These are phyloP conservation scores for Phytophthora chlamydospora DNA, from an alignment of 352 stramenopile genomes.

Conservation along the genomic window DNA sequence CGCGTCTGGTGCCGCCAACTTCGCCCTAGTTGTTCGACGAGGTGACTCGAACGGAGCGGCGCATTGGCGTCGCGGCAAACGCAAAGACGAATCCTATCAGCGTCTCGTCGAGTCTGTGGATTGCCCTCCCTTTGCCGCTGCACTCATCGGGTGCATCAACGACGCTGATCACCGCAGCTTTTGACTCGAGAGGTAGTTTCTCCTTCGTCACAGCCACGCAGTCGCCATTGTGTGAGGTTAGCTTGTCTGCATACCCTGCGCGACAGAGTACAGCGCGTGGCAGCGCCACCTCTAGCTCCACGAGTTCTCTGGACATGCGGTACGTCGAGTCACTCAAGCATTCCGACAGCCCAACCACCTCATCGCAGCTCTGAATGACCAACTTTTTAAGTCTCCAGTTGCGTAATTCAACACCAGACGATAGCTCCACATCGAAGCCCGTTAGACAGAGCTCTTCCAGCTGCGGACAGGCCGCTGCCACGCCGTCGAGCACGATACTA, in stretches of 20 bases:
- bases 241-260: not conserved
- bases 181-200: conserved; percentile 1
- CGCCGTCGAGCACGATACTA: not conserved
- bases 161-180: conserved; percentile 20
- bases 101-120: conserved; percentile 5
- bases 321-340: conserved; percentile 8
- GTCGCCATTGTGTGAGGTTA: conserved; percentile 8
- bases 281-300: conserved; percentile 11
- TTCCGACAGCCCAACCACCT: conserved; percentile 4
- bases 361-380: not conserved
- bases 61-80: conserved; percentile 21
- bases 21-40: not conserved
- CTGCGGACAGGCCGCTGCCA: conserved; percentile 9
- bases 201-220: conserved; percentile 13
- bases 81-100: conserved; percentile 14
- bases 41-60: conserved; percentile 5
- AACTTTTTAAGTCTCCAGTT: conserved; percentile 21
- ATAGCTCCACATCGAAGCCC: conserved; percentile 1
- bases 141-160: not conserved
- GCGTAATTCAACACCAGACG: not conserved
- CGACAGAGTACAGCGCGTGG: not conserved
- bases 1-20: too few relatives aligned
- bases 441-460: conserved; percentile 12
- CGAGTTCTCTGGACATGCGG: conserved; percentile 9
- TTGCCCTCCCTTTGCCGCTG: not conserved